These are phyloP conservation scores for Nadsonia starkeyi-henricii DNA, from an alignment of 1,139 yeast species.

Conservation along the genomic window DNA sequence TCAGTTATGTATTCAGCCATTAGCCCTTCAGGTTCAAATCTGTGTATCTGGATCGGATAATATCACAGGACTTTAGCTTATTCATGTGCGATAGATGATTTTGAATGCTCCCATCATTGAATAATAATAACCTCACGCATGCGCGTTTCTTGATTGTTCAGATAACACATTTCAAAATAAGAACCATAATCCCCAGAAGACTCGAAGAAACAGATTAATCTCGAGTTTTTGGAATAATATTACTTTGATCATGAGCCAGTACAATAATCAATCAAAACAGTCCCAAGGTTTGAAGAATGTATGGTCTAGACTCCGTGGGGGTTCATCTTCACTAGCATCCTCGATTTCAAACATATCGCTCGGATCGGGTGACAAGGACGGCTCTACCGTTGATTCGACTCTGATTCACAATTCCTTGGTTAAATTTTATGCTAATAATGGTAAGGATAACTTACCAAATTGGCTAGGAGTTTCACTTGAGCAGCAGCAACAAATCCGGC, in stretches of 20 bases:
- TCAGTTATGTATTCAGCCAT: neutral
- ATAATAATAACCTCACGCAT: too few species aligned
- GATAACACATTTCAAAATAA: neutral
- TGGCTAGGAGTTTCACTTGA: neutral
- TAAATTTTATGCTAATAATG: neutral
- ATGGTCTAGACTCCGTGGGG: neutral
- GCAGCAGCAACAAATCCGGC: neutral
- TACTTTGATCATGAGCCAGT: neutral
- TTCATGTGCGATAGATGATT: too few species aligned
- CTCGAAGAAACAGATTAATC: too few species aligned
- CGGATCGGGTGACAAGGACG: neutral
- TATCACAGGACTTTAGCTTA: too few species aligned
- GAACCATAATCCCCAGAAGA: neutral
- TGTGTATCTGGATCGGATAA: too few species aligned
- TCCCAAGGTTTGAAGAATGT: neutral
- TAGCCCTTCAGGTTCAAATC: neutral
- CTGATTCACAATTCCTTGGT: neutral
- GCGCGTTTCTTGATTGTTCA: neutral
- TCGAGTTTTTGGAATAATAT: too few species aligned
- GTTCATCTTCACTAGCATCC: neutral
- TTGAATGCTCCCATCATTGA: neutral
- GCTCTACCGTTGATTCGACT: neutral
- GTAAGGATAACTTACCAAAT: neutral
- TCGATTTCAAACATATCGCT: neutral
- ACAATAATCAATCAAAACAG: neutral